Evolutionary conservation across 768 basidiomycete species (phyloP).

Genomic region (Suillus ampliporus): DNA sequence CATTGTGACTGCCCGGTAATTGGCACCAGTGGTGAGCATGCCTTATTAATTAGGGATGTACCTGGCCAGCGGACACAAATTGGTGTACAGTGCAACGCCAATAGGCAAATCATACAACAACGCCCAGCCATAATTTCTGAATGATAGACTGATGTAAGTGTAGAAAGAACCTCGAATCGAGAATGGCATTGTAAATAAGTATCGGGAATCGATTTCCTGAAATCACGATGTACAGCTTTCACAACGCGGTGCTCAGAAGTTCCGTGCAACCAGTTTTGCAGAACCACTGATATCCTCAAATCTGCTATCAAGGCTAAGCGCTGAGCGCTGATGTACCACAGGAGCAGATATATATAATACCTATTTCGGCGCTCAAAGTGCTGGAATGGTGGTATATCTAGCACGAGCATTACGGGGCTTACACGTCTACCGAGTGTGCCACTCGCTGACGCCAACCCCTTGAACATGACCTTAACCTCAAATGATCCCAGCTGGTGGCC

Average conservation of each 20-base stretch:
- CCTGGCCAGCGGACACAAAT: background rate
- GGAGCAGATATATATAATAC: background rate
- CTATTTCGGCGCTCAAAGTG: background rate
- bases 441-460: background rate
- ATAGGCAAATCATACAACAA: background rate
- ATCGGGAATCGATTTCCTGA: no score
- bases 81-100: no score
- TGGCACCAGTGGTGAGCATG: background rate
- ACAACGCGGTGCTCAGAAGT: background rate
- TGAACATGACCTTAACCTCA: background rate
- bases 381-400: constrained; percentile 2
- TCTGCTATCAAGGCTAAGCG: background rate
- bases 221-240: background rate
- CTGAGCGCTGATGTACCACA: background rate
- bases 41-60: background rate
- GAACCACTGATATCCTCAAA: no score
- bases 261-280: background rate
- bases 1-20: background rate
- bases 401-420: background rate
- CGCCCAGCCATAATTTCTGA: no score
- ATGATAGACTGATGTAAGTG: no score
- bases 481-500: background rate
- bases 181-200: no score
- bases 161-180: no score
- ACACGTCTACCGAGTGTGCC: background rate